Percentiles rank a stretch among this genome's conserved stretches.
phyloP scores from a whole-genome alignment of 495 filamentous ascomycete genomes.

The Cudoniella acicularis region DNA sequence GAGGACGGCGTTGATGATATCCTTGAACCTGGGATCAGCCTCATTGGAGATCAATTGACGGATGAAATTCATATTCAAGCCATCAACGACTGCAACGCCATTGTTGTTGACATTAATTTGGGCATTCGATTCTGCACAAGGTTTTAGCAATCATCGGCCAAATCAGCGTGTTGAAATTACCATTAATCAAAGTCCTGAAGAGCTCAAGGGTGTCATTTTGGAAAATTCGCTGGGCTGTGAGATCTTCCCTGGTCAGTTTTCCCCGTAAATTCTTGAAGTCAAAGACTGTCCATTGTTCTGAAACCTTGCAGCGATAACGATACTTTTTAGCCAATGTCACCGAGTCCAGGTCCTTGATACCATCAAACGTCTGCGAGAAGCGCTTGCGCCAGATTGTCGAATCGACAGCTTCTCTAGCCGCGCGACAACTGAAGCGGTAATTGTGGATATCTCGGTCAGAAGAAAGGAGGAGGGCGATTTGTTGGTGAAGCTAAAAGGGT shows the following conservation, averaged over 20 bases:
- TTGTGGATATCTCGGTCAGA: neutral
- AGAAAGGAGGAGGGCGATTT: neutral
- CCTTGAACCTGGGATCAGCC: neutral
- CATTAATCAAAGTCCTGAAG: neutral
- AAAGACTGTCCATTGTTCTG: neutral
- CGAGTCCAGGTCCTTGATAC: neutral
- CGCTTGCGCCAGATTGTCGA: neutral
- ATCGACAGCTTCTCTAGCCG: neutral
- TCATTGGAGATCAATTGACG: neutral
- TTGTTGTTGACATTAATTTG: neutral
- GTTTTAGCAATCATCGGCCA: too few relatives aligned
- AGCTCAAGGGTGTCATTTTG: neutral
- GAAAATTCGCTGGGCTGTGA: neutral
- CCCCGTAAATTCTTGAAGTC: neutral
- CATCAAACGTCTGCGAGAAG: neutral
- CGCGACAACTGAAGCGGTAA: neutral
- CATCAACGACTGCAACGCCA: constrained; percentile 1
- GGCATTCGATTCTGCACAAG: constrained; percentile 20
- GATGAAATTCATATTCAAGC: constrained; percentile 13
- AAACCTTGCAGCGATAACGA: neutral
- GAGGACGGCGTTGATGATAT: constrained; percentile 22
- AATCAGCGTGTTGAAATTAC: too few relatives aligned
- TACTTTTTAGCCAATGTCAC: neutral
- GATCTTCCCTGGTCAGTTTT: neutral
- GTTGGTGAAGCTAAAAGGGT: neutral